Evolutionary conservation across 2,329 filamentous ascomycete species (phyloP).

Genomic region (Periconia sp.): DNA sequence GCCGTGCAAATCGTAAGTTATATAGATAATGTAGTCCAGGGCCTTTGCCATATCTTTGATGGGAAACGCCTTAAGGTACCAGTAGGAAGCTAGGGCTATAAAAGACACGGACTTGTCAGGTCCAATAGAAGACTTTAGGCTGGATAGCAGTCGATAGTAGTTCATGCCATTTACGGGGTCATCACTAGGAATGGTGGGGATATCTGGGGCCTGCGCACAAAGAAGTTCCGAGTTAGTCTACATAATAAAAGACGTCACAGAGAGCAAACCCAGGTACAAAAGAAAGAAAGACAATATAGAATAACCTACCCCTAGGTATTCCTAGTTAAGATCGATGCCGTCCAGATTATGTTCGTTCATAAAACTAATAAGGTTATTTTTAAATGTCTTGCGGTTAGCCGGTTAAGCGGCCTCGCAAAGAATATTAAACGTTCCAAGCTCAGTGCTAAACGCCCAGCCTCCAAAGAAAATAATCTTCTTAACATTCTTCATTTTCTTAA

Average conservation of each 20-base stretch:
- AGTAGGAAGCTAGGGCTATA: conserved; percentile 26
- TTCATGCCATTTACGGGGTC: conserved; percentile 31
- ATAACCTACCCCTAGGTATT: conserved; percentile 36
- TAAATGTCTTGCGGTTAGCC: conserved; percentile 41
- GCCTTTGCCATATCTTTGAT: conserved; percentile 17
- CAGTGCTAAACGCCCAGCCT: conserved; percentile 50
- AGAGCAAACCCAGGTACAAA: no score
- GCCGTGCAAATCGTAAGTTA: conserved; percentile 43
- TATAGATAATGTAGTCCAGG: conserved; percentile 31
- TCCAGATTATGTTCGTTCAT: conserved; percentile 23
- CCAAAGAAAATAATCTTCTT: conserved; percentile 50
- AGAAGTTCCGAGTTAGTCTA: neutral
- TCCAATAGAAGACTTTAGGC: conserved; percentile 10
- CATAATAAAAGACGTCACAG: neutral
- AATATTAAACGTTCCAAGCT: conserved; percentile 40
- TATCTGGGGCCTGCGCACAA: conserved; percentile 29
- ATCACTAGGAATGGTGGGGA: conserved; percentile 43
- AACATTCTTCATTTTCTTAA: conserved; percentile 12
- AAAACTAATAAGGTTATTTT: conserved; percentile 24
- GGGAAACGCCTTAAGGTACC: conserved; percentile 28
- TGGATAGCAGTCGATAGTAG: conserved; percentile 38
- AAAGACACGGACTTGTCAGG: conserved; percentile 17
- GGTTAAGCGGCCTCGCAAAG: conserved; percentile 41
- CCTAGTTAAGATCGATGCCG: conserved; percentile 52
- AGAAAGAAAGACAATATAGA: neutral